A percentile compares a stretch with the other conserved stretches of the same genome.
These are phyloP conservation scores for Lactarius deliciosus DNA, from an alignment of 768 basidiomycete species.

Conservation along the genomic window DNA sequence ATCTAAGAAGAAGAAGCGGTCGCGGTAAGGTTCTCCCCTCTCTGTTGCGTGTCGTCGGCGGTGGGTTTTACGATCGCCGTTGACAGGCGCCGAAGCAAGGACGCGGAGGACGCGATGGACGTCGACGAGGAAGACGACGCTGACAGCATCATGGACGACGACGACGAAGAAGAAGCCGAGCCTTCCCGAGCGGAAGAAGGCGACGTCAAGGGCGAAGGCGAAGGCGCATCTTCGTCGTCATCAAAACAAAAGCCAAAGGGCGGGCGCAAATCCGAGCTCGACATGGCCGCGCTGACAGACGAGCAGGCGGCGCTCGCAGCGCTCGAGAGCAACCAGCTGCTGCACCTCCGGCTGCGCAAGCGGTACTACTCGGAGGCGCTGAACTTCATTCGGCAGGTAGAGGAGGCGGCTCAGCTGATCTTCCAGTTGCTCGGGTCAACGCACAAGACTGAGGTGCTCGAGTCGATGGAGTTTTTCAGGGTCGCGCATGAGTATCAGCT, in stretches of 20 bases:
- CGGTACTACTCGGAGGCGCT: slow-evolving; percentile 87
- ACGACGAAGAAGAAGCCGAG: slow-evolving; percentile 43
- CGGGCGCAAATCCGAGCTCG: slow-evolving; percentile 66
- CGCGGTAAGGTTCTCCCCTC: slow-evolving; percentile 32
- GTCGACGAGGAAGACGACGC: slow-evolving; percentile 49
- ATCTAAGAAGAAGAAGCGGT: slow-evolving; percentile 31
- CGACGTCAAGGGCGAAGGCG: slow-evolving; percentile 24
- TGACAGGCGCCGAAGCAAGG: slow-evolving; percentile 3
- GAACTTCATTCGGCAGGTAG: slow-evolving; percentile 71
- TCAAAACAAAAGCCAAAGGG: slow-evolving; percentile 35
- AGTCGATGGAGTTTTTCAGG: slow-evolving; percentile 88
- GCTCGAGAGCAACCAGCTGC: slow-evolving; percentile 63
- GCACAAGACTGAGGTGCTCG: slow-evolving; percentile 79
- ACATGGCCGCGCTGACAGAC: slow-evolving; percentile 65
- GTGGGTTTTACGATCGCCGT: not conserved
- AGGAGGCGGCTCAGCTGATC: slow-evolving; percentile 67
- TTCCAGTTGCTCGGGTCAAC: slow-evolving; percentile 82
- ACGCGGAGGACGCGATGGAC: slow-evolving; percentile 53
- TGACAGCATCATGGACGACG: slow-evolving; percentile 38
- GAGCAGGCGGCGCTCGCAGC: slow-evolving; percentile 72
- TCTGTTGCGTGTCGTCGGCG: not conserved
- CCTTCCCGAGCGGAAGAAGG: slow-evolving; percentile 33
- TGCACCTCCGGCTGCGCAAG: slow-evolving; percentile 69
- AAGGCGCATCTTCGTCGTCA: not conserved
- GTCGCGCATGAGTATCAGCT: slow-evolving; percentile 80